Evolutionary conservation across 192 early-diverging fungal species (phyloP).

Genomic region (Gigaspora rosea): DNA sequence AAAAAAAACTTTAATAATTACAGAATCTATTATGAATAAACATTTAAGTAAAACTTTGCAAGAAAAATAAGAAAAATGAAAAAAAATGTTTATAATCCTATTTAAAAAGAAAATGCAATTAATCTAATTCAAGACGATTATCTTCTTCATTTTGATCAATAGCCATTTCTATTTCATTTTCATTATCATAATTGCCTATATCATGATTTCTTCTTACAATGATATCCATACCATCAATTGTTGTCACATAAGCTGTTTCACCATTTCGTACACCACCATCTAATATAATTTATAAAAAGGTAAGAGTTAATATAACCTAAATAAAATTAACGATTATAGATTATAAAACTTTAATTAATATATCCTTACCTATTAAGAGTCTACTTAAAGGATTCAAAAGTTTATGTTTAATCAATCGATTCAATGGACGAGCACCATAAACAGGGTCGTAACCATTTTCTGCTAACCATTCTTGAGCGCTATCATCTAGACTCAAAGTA

Average conservation of each 20-base stretch:
- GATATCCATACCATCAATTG: neutral
- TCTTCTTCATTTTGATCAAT: constrained; percentile 14
- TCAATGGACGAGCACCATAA: constrained; percentile 93
- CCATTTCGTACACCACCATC: constrained; percentile 28
- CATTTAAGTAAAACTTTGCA: too few species aligned
- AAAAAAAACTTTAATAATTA: too few species aligned
- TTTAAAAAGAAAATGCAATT: too few species aligned
- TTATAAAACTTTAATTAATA: neutral
- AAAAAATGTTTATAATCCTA: too few species aligned
- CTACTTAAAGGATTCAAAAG: constrained; percentile 52
- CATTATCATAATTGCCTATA: neutral
- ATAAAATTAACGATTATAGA: neutral
- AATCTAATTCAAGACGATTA: too few species aligned
- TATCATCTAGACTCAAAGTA: constrained; percentile 63
- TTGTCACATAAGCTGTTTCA: constrained; percentile 5
- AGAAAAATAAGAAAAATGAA: too few species aligned
- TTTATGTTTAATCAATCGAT: constrained; percentile 81
- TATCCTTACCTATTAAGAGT: constrained; percentile 23
- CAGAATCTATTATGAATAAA: too few species aligned
- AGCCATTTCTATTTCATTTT: constrained; percentile 24
- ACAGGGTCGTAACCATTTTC: constrained; percentile 84
- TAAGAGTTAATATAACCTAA: neutral
- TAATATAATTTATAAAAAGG: neutral
- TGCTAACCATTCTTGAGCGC: constrained; percentile 77
- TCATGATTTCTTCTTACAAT: neutral